Evolutionary conservation across 352 stramenopile genomes (phyloP).

Genomic region (Pythium grandisporangium): DNA sequence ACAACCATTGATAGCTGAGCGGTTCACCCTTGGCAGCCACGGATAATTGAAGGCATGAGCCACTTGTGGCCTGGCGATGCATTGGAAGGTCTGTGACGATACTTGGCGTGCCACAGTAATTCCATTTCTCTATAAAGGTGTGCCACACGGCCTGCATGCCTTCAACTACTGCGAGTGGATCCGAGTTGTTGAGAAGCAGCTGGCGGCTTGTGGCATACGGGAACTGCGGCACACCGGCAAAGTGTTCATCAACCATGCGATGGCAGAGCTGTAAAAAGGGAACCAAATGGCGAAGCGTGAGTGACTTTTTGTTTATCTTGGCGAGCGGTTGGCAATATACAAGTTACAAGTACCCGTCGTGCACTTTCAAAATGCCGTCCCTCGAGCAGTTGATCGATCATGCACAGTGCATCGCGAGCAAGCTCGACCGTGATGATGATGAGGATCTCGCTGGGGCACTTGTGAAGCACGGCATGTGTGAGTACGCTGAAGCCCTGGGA

Average conservation of each 20-base stretch:
- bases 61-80: conserved; percentile 21
- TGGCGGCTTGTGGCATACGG: conserved; percentile 28
- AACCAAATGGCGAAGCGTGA: no score
- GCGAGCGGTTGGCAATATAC: no score
- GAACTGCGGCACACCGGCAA: conserved; percentile 58
- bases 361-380: conserved; percentile 40
- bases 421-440: conserved; percentile 48
- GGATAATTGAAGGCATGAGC: conserved; percentile 37
- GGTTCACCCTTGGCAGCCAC: conserved; percentile 58
- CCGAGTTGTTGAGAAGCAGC: conserved; percentile 2
- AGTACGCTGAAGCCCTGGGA: conserved; percentile 26
- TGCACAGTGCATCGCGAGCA: conserved; percentile 13
- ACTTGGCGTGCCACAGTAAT: conserved; percentile 43
- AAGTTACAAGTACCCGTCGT: conserved; percentile 32
- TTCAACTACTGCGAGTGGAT: conserved; percentile 7
- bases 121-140: conserved; percentile 52
- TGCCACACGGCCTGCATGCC: conserved; percentile 27
- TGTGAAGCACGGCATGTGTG: conserved; percentile 27
- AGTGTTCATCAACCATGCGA: conserved; percentile 31
- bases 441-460: conserved; percentile 33
- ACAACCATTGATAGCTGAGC: conserved; percentile 59
- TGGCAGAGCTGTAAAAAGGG: conserved; percentile 55
- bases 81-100: conserved; percentile 34
- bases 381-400: conserved; percentile 17
- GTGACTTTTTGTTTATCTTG: no score